Percentiles rank a stretch among this genome's conserved stretches.
These are phyloP conservation scores for Polyporus arcularius DNA, from an alignment of 768 basidiomycete genomes.

Conservation along the genomic window DNA sequence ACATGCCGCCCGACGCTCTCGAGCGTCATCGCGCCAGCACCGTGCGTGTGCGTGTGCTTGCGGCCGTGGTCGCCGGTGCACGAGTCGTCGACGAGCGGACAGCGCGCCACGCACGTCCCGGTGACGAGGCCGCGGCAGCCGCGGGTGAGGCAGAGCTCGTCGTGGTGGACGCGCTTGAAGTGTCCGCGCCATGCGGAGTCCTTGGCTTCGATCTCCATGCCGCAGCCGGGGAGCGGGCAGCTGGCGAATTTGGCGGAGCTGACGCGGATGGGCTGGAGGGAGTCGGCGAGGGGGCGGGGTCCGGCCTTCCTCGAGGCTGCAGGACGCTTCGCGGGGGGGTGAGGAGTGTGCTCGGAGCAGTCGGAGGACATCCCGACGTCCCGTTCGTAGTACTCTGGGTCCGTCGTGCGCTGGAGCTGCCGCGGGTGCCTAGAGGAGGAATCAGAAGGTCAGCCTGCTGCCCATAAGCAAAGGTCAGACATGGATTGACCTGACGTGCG, in stretches of 20 bases:
- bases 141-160: neutral
- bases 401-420: neutral
- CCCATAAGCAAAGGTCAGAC: neutral
- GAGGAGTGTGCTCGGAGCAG: neutral
- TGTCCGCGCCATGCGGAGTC: slow-evolving; percentile 9
- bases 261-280: slow-evolving; percentile 2
- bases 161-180: slow-evolving; percentile 4
- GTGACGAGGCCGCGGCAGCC: neutral
- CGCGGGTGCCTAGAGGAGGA: neutral
- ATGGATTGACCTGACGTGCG: neutral
- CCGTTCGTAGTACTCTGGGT: neutral
- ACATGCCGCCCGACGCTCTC: slow-evolving; percentile 13
- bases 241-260: neutral
- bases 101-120: slow-evolving; percentile 1
- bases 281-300: neutral
- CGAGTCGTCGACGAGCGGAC: neutral
- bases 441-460: neutral
- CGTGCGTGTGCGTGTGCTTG: neutral
- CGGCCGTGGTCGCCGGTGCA: neutral
- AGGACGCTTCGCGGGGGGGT: neutral
- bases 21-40: neutral
- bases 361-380: neutral
- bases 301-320: neutral
- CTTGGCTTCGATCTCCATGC: neutral
- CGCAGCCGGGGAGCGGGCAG: slow-evolving; percentile 8